Evolutionary conservation across 2,329 filamentous ascomycete genomes (phyloP).

Genomic region (Penicillium palitans): DNA sequence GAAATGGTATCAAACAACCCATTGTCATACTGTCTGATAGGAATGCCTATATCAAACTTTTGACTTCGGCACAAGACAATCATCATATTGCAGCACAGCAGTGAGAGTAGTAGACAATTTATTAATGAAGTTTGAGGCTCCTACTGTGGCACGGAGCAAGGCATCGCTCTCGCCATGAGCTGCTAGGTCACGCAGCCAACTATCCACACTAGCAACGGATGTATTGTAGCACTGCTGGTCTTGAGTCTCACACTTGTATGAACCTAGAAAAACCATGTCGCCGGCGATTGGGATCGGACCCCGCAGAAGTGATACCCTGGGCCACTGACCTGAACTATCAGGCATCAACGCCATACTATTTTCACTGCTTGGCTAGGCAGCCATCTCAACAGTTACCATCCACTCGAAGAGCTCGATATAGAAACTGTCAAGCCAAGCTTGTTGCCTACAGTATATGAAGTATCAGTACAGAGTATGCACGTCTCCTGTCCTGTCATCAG

Average conservation of each 20-base stretch:
- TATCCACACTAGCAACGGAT: neutral
- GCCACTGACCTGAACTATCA: neutral
- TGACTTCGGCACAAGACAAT: neutral
- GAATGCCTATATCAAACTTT: too few relatives aligned
- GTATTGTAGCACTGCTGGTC: neutral
- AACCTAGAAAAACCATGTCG: neutral
- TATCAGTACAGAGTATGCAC: too few relatives aligned
- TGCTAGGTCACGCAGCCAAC: neutral
- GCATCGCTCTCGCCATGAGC: neutral
- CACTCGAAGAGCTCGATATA: neutral
- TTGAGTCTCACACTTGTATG: neutral
- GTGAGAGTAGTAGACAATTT: too few relatives aligned
- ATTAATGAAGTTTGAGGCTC: neutral
- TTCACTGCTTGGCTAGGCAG: neutral
- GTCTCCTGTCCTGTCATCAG: neutral
- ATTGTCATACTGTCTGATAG: neutral
- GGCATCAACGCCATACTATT: neutral
- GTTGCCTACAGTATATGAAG: too few relatives aligned
- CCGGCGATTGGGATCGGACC: neutral
- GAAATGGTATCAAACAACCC: neutral
- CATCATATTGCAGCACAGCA: neutral
- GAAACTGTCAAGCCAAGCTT: neutral
- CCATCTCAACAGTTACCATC: neutral
- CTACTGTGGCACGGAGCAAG: neutral
- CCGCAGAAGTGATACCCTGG: neutral